These are phyloP conservation scores for Wickerhamiella cacticola DNA, from an alignment of 805 yeast species.

Conservation along the genomic window DNA sequence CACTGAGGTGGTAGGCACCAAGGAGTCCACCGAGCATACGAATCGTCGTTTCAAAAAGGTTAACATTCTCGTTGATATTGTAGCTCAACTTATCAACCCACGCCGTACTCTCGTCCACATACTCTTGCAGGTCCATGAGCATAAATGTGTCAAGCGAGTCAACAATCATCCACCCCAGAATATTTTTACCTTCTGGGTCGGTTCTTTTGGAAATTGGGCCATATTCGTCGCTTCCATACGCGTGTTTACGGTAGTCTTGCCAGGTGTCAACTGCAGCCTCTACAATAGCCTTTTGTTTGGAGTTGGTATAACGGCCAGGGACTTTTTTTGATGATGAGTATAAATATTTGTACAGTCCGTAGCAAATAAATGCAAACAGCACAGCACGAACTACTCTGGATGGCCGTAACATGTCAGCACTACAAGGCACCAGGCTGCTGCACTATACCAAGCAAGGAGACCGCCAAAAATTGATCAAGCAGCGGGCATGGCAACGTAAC, in stretches of 20 bases:
- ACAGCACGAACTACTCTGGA: not conserved
- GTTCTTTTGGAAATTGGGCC: slow-evolving; percentile 17
- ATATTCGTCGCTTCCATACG: slow-evolving; percentile 34
- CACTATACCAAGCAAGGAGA: not conserved
- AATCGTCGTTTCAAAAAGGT: slow-evolving; percentile 41
- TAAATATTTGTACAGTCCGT: not conserved
- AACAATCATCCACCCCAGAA: slow-evolving; percentile 36
- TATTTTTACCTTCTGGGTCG: slow-evolving; percentile 16
- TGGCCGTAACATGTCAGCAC: slow-evolving; percentile 2
- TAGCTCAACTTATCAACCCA: slow-evolving; percentile 33
- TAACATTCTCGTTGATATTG: slow-evolving; percentile 42
- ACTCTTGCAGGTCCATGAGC: slow-evolving; percentile 35
- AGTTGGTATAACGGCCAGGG: not conserved
- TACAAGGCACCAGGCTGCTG: not conserved
- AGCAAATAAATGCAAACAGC: not conserved
- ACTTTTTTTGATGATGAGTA: not conserved
- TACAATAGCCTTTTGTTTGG: slow-evolving; percentile 26
- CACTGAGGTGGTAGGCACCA: slow-evolving; percentile 41
- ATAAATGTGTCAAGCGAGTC: slow-evolving; percentile 43
- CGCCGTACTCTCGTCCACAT: slow-evolving; percentile 32
- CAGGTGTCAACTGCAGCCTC: slow-evolving; percentile 35
- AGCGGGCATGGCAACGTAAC: slow-evolving; percentile 2
- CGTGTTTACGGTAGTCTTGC: slow-evolving; percentile 33
- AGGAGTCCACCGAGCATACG: slow-evolving; percentile 43
- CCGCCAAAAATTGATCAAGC: not conserved